A percentile compares a stretch with the other conserved stretches of the same genome.
These are phyloP conservation scores for Larix kaempferi DNA, from an alignment of 75 land plant species.

Conservation along the genomic window DNA sequence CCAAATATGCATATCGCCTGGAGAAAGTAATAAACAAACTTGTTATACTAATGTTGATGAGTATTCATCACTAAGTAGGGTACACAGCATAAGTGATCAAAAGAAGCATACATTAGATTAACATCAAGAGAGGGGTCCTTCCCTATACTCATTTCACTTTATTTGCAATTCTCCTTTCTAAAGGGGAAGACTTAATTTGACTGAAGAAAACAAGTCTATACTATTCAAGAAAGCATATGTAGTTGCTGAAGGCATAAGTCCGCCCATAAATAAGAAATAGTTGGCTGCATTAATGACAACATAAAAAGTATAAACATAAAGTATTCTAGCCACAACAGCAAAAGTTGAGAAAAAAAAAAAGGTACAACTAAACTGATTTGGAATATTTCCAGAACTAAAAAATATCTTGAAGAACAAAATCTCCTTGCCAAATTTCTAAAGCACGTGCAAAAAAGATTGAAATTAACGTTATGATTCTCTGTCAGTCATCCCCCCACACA, in stretches of 20 bases:
- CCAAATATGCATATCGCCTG: slow-evolving; percentile 79
- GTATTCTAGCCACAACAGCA: not conserved
- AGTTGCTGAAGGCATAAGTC: not conserved
- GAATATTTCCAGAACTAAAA: too few relatives aligned
- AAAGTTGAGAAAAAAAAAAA: not conserved
- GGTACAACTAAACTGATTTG: too few relatives aligned
- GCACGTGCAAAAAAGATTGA: not conserved
- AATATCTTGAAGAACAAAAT: not conserved
- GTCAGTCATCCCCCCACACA: not conserved
- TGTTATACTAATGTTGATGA: not conserved
- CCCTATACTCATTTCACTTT: not conserved
- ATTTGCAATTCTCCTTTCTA: not conserved
- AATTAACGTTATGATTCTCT: not conserved
- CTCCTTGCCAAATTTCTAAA: not conserved
- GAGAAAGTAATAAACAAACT: not conserved
- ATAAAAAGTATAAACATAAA: not conserved
- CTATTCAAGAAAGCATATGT: not conserved
- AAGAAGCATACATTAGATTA: not conserved
- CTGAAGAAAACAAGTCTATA: not conserved
- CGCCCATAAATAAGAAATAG: not conserved
- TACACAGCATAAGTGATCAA: not conserved
- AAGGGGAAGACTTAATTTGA: not conserved
- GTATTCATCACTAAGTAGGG: not conserved
- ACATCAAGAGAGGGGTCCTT: not conserved
- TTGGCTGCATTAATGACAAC: not conserved